Evolutionary conservation across 345 rosid species (phyloP).

Genomic region (Eucalyptus cloeziana): DNA sequence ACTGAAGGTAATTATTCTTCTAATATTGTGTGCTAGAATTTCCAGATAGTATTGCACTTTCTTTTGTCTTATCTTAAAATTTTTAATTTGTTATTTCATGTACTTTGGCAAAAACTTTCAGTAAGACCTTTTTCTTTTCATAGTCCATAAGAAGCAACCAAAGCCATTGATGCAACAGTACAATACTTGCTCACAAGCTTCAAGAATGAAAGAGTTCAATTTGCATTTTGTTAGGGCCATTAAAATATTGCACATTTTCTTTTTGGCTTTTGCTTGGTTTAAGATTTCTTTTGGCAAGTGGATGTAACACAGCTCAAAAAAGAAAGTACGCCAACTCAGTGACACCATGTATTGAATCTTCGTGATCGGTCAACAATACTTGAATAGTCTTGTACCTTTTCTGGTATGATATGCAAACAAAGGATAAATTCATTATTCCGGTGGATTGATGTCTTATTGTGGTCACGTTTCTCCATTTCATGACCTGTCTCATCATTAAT

Average conservation of each 20-base stretch:
- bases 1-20: slow-evolving; percentile 24
- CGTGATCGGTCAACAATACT: not conserved
- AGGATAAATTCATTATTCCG: not conserved
- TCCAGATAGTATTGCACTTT: not conserved
- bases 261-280: not conserved
- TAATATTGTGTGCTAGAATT: not conserved
- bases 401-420: not conserved
- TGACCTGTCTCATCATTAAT: not conserved
- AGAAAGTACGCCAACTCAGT: not conserved
- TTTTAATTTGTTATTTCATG: not conserved
- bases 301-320: not conserved
- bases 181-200: not conserved
- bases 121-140: not conserved
- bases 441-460: not conserved
- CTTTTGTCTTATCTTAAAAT: not conserved
- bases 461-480: not conserved
- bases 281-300: not conserved
- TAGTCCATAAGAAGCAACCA: not conserved
- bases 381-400: not conserved
- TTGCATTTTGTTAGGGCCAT: not conserved
- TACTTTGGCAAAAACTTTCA: not conserved
- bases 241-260: not conserved
- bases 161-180: not conserved
- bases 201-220: not conserved
- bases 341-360: not conserved